phyloP scores from a whole-genome alignment of 2,329 filamentous ascomycete species.

The Pleurostoma richardsiae region DNA sequence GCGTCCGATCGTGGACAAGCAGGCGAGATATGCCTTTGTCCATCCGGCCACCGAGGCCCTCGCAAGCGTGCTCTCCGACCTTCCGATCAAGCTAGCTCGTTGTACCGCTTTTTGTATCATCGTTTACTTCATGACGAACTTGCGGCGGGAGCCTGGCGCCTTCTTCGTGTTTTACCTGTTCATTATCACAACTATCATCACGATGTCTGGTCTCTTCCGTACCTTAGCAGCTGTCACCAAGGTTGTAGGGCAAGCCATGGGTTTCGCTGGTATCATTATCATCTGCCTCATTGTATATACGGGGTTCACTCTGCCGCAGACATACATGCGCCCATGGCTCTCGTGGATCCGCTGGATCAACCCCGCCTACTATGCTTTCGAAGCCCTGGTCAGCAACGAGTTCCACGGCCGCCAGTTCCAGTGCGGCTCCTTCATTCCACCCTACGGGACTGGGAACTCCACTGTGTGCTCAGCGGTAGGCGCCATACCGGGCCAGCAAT shows the following conservation, averaged over 20 bases:
- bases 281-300: constrained; percentile 65
- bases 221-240: constrained; percentile 73
- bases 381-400: constrained; percentile 78
- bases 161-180: constrained; percentile 75
- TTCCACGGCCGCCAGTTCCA: constrained; percentile 61
- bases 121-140: constrained; percentile 83
- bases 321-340: constrained; percentile 75
- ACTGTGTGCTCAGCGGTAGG: constrained; percentile 53
- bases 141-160: constrained; percentile 65
- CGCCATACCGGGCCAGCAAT: constrained; percentile 42
- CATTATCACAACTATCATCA: constrained; percentile 65
- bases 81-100: constrained; percentile 52
- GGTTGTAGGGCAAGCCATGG: constrained; percentile 61
- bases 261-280: constrained; percentile 56
- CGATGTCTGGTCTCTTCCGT: constrained; percentile 85
- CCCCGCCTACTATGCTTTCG: constrained; percentile 75
- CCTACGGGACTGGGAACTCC: constrained; percentile 8
- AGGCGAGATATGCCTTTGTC: constrained; percentile 22
- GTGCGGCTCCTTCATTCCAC: constrained; percentile 43
- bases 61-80: constrained; percentile 53
- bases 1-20: constrained; percentile 20
- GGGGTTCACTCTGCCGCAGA: constrained; percentile 60
- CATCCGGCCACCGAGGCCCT: constrained; percentile 30
- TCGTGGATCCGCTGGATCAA: constrained; percentile 81
- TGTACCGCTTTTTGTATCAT: constrained; percentile 71